Evolutionary conservation across 345 rosid genomes (phyloP), one percentile per base, ranked within the genome.

Genomic region (Limnanthes douglasii): DNA sequence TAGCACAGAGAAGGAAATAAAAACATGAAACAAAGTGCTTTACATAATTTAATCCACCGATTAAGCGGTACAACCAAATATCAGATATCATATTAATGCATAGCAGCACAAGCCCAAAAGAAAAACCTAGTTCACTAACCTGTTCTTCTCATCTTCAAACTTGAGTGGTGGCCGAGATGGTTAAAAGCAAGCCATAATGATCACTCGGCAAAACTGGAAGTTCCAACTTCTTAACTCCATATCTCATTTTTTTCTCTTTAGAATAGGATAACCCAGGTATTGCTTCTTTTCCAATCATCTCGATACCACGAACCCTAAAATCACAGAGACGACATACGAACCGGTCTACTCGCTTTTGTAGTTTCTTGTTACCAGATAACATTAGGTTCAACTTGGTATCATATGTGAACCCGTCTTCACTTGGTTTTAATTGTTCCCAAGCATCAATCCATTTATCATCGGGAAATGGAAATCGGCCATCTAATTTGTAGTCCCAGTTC

Each of bases 191-290:
- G 25, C 96, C 98, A 34, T 74, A 90, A 49, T 90, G 98, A 57
- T 90, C 94, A 24, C 98, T 84, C 8, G 98, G 96, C 59, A 84
- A 53, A 54, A 90, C 96, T 1, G 98, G 98, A 18, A 90, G 86
- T 59, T 66, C 79, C 46, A 90, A 33, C 51, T 16, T 30, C 57
- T 70, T 67, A 11, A 56, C 37, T 49, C 69, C 92, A 37, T 66
- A 50, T 28, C 70, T 73, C 38, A 72, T 68, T 43, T 54, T 80
- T 75, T 84, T 90, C 72, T 90, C 92, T 62, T 84, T 90, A 43
- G 26, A 45, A 54, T 84, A 62, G 0, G 72, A 66, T 44, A 84
- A 45, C 5, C 69, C 82, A 2, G 80, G 82, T 54, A 90, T 75
- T 5, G 80, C 82, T 43, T 80, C 96, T 62, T 37, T 59, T n/a